These are phyloP conservation scores for Solanum gracilifrons DNA, from an alignment of 257 asterid genomes.

Conservation along the genomic window DNA sequence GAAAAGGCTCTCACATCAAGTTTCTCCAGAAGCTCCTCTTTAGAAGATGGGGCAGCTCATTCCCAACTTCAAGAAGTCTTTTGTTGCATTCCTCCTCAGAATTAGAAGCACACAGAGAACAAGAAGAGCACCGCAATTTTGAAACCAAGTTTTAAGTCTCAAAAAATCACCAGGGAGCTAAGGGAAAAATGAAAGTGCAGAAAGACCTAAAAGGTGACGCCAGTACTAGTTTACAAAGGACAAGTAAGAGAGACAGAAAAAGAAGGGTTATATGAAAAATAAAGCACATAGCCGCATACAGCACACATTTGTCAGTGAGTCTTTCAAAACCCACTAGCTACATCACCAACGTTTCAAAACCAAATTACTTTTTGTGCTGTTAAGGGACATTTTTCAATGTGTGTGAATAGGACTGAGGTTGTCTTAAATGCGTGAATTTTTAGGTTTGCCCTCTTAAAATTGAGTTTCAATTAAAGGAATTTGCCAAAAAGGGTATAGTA, in stretches of 20 bases:
- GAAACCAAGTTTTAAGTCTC: not conserved
- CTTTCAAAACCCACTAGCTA: too few relatives aligned
- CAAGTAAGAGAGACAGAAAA: not conserved
- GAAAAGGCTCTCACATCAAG: slow-evolving; percentile 3
- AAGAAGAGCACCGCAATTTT: not conserved
- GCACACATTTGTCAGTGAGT: too few relatives aligned
- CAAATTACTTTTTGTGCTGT: too few relatives aligned
- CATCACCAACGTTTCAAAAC: too few relatives aligned
- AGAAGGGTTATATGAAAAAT: too few relatives aligned
- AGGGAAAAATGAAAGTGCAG: not conserved
- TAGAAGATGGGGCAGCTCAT: not conserved
- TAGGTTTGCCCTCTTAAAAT: too few relatives aligned
- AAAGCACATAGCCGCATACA: too few relatives aligned
- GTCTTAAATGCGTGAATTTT: too few relatives aligned
- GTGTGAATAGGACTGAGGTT: too few relatives aligned
- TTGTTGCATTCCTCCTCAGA: not conserved
- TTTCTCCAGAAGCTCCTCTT: slow-evolving; percentile 1
- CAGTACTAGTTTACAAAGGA: not conserved
- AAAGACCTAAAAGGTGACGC: not conserved
- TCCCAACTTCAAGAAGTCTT: not conserved
- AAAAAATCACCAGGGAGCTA: not conserved
- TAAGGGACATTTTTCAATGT: too few relatives aligned
- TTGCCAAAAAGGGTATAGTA: too few relatives aligned
- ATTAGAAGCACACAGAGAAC: not conserved
- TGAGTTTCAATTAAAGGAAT: too few relatives aligned